Evolutionary conservation across 2,329 filamentous ascomycete species (phyloP).

Genomic region (Sporothrix sp.): DNA sequence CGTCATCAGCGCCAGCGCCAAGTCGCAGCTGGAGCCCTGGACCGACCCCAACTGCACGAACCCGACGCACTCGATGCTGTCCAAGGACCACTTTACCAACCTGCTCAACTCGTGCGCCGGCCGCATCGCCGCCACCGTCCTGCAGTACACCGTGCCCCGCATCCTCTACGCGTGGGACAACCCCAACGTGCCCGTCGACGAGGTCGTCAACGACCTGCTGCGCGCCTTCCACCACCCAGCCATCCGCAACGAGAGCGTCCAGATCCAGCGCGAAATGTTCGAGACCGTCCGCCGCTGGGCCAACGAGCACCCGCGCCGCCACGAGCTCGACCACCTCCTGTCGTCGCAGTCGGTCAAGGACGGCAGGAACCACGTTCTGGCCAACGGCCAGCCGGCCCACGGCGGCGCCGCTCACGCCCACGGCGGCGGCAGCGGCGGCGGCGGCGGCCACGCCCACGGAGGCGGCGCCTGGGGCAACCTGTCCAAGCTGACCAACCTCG

Average conservation of each 20-base stretch:
- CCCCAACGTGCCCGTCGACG: conserved; percentile 67
- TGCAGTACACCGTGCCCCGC: conserved; percentile 82
- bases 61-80: conserved; percentile 73
- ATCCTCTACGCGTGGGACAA: conserved; percentile 92
- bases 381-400: conserved; percentile 24
- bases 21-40: conserved; percentile 73
- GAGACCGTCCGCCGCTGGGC: conserved; percentile 75
- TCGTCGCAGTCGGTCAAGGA: conserved; percentile 72
- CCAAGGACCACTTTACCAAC: conserved; percentile 78
- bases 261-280: conserved; percentile 86
- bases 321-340: conserved; percentile 63
- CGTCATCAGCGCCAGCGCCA: conserved; percentile 56
- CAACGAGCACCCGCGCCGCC: conserved; percentile 55
- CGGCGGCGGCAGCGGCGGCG: conserved; percentile 23
- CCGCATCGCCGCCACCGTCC: conserved; percentile 59
- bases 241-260: conserved; percentile 61
- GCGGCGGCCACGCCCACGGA: conserved; percentile 24
- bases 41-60: conserved; percentile 64
- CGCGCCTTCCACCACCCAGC: conserved; percentile 87
- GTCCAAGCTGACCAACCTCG: conserved; percentile 28
- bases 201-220: conserved; percentile 72
- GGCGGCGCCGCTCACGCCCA: conserved; percentile 22
- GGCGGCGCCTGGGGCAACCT: conserved; percentile 9
- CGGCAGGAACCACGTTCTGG: conserved; percentile 66
- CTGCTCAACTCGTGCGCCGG: conserved; percentile 69